phyloP scores from a whole-genome alignment of 768 basidiomycete species.

The Fibroporia radiculosa region DNA sequence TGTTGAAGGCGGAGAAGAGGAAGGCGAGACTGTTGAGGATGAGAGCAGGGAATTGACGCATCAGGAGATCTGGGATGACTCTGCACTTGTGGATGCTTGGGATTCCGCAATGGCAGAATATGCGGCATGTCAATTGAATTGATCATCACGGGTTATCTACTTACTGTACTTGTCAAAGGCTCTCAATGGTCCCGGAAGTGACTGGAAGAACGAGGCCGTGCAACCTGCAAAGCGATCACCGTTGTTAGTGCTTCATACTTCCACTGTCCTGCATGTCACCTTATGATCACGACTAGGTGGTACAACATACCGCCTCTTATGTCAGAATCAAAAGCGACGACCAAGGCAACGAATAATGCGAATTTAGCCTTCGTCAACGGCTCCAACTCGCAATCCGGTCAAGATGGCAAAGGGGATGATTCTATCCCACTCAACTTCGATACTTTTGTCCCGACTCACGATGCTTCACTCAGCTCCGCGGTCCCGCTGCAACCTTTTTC shows the following conservation, averaged over 20 bases:
- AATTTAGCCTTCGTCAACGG: background rate
- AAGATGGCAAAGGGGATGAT: constrained; percentile 29
- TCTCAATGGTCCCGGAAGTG: constrained; percentile 59
- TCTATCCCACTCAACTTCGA: constrained; percentile 62
- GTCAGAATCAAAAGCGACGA: constrained; percentile 8
- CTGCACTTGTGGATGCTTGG: constrained; percentile 77
- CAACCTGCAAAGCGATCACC: constrained; percentile 69
- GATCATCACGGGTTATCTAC: too few relatives aligned
- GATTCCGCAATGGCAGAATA: constrained; percentile 80
- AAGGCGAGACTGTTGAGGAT: constrained; percentile 34
- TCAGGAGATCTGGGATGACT: constrained; percentile 83
- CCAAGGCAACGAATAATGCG: constrained; percentile 9
- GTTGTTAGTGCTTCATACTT: constrained; percentile 36
- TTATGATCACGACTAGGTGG: constrained; percentile 43
- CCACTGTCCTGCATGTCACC: constrained; percentile 4
- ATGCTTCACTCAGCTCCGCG: constrained; percentile 46
- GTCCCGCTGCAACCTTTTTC: too few relatives aligned
- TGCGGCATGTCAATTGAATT: constrained; percentile 42
- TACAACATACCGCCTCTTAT: constrained; percentile 53
- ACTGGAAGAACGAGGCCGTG: constrained; percentile 64
- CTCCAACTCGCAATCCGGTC: background rate
- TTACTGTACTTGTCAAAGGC: too few relatives aligned
- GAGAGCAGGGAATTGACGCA: constrained; percentile 61
- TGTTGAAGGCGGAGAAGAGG: constrained; percentile 23
- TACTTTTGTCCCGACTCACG: constrained; percentile 63